Conservation (phyloP, 345 rosid species). For the Syzygium oleosum region DNA sequence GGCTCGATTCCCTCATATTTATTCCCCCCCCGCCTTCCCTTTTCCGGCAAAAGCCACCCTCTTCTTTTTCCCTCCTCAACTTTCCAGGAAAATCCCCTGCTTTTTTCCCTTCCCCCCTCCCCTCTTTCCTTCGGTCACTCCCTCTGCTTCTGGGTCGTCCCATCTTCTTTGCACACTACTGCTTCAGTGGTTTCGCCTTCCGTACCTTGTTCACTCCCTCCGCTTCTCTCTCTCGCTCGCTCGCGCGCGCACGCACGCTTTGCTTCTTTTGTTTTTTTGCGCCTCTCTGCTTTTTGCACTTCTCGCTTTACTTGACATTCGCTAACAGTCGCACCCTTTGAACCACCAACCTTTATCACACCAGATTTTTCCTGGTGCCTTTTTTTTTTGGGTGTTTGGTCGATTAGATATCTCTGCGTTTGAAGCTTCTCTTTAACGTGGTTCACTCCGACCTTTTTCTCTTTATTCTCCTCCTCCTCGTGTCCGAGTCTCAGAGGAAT, state of each 20-base stretch:
- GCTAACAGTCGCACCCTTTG: not conserved
- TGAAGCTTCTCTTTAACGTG: conserved; percentile 36
- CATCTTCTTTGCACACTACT: not conserved
- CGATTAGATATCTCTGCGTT: conserved; percentile 13
- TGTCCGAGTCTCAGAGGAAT: conserved; percentile 31
- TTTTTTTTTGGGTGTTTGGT: not conserved
- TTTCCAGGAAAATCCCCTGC: not conserved
- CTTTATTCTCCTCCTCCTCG: conserved; percentile 36
- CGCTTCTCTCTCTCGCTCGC: not conserved
- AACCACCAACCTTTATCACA: not conserved
- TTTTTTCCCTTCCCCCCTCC: not conserved
- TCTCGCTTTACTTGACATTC: conserved; percentile 15
- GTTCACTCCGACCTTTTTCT: conserved; percentile 5
- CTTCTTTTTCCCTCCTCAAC: not conserved
- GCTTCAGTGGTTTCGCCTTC: not conserved
- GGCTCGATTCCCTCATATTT: not conserved
- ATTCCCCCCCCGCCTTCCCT: not conserved
- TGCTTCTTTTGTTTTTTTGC: conserved; percentile 11
- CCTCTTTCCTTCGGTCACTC: not conserved
- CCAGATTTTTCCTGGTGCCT: not conserved
- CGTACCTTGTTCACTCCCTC: not conserved
- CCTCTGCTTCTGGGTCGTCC: not conserved
- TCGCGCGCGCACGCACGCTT: not conserved
- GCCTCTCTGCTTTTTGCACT: conserved; percentile 32
- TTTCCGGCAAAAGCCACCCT: not conserved